Evolutionary conservation across 2,329 filamentous ascomycete genomes (phyloP).

Genomic region (Aciculosporium take): DNA sequence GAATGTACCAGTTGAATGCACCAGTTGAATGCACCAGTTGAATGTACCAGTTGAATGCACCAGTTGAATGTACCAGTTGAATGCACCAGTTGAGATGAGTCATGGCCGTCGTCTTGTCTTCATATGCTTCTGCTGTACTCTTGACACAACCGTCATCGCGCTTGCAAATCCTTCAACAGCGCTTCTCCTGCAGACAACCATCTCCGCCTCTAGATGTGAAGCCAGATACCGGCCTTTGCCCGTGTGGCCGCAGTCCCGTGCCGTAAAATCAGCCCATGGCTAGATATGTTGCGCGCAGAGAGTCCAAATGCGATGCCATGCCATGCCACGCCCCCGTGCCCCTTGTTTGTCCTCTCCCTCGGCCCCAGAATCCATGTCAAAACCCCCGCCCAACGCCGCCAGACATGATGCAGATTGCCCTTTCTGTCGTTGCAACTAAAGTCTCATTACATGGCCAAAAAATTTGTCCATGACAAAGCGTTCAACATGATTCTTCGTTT

Average conservation of each 20-base stretch:
- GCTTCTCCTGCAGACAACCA: not conserved
- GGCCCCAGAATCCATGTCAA: conserved; percentile 10
- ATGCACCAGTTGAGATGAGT: no score
- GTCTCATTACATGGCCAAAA: not conserved
- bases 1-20: no score
- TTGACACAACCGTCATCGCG: conserved; percentile 2
- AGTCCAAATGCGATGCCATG: conserved; percentile 15
- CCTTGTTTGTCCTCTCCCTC: conserved; percentile 12
- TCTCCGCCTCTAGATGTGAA: not conserved
- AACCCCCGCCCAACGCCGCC: conserved; percentile 23
- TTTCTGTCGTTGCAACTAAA: not conserved
- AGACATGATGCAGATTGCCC: conserved; percentile 22
- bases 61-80: no score
- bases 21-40: no score
- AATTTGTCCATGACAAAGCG: not conserved
- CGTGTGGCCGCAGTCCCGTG: not conserved
- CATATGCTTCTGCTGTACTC: conserved; percentile 3
- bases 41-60: no score
- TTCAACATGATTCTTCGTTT: conserved; percentile 21
- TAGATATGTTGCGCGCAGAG: conserved; percentile 1
- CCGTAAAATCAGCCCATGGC: not conserved
- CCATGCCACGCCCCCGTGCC: not conserved
- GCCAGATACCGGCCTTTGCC: not conserved
- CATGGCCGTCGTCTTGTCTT: conserved; percentile 3
- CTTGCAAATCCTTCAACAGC: not conserved